These are phyloP conservation scores for Rhodotorula sp. DNA, from an alignment of 1,284 basidiomycete species.

Conservation along the genomic window DNA sequence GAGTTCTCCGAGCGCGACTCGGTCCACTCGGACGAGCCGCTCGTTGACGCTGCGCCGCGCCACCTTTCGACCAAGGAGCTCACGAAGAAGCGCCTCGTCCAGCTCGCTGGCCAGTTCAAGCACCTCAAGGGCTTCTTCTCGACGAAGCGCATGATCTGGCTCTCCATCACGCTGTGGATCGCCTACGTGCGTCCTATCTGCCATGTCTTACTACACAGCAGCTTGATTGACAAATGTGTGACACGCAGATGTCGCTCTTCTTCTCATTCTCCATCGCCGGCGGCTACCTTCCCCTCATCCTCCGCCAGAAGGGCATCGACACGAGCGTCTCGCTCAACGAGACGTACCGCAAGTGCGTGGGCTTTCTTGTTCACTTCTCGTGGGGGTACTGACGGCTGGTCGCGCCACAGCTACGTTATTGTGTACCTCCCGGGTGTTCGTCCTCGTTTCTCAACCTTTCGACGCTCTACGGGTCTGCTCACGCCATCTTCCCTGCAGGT, in stretches of 20 bases:
- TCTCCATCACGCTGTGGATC: conserved; percentile 68
- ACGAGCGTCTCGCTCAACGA: conserved; percentile 43
- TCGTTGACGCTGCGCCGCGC: background rate
- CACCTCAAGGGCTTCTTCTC: conserved; percentile 69
- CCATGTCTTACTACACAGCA: too few species aligned
- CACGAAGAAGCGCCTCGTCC: conserved; percentile 53
- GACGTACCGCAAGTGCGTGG: conserved; percentile 46
- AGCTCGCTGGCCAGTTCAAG: conserved; percentile 48
- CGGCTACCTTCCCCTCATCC: conserved; percentile 50
- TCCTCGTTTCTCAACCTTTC: background rate
- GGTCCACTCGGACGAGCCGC: conserved; percentile 21
- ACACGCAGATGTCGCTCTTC: conserved; percentile 42
- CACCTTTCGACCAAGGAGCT: conserved; percentile 55
- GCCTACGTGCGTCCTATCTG: conserved; percentile 48
- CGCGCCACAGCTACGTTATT: conserved; percentile 36
- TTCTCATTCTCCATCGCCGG: conserved; percentile 50
- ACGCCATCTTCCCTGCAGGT: background rate
- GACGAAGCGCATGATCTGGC: conserved; percentile 62
- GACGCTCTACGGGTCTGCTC: too few species aligned
- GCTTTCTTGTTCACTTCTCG: background rate
- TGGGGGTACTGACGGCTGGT: background rate
- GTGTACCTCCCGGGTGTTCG: conserved; percentile 39
- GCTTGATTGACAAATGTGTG: too few species aligned
- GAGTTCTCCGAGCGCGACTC: conserved; percentile 30
- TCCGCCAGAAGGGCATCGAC: conserved; percentile 46